These are phyloP conservation scores for Exophiala mesophila DNA, from an alignment of 2,329 filamentous ascomycete species.

Conservation along the genomic window DNA sequence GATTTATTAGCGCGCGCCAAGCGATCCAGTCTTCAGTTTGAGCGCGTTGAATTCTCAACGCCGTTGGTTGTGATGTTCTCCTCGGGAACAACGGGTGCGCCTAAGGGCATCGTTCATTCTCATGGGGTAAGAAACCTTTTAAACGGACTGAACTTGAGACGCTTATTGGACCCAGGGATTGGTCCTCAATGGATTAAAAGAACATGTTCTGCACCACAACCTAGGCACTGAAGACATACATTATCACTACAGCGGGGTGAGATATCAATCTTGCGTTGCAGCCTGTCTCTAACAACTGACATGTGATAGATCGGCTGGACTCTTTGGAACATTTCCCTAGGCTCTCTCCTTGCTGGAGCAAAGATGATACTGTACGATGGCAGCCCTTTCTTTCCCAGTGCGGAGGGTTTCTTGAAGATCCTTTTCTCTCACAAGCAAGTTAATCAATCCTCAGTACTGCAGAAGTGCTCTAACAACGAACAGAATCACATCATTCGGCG, in stretches of 20 bases:
- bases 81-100: background rate
- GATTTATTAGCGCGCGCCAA: background rate
- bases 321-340: conserved; percentile 46
- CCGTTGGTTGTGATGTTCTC: background rate
- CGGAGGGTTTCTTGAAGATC: conserved; percentile 51
- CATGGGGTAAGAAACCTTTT: no score
- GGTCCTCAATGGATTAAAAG: conserved; percentile 48
- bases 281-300: no score
- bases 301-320: conserved; percentile 41
- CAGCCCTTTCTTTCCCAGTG: conserved; percentile 69
- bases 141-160: no score
- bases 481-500: background rate
- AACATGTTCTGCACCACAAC: conserved; percentile 51
- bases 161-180: no score
- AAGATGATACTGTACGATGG: conserved; percentile 71
- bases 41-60: background rate
- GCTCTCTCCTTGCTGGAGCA: conserved; percentile 54
- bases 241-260: conserved; percentile 43
- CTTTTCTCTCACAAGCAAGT: background rate
- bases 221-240: conserved; percentile 37
- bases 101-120: background rate
- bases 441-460: no score
- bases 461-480: no score
- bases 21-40: background rate
- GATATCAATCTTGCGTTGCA: no score